Evolutionary conservation across 345 rosid genomes (phyloP).

Genomic region (Eucalyptus albens): DNA sequence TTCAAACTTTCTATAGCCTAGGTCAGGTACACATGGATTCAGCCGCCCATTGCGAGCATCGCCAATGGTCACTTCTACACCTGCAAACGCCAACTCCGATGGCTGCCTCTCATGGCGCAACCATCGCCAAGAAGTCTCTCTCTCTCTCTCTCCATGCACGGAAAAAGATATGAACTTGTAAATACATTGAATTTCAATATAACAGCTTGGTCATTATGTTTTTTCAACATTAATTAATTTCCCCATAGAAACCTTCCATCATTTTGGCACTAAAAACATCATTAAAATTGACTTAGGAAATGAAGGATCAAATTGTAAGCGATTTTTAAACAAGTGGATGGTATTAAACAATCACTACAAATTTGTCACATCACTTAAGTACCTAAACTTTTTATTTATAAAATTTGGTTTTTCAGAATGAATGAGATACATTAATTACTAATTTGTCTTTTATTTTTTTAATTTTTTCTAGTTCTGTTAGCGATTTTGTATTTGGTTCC

Average conservation of each 20-base stretch:
- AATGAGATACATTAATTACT: background rate
- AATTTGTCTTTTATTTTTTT: too few relatives aligned
- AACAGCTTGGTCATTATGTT: background rate
- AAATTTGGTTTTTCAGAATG: background rate
- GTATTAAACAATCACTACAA: too few relatives aligned
- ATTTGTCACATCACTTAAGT: background rate
- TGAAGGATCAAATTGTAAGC: too few relatives aligned
- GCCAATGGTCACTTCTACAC: background rate
- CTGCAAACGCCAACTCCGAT: background rate
- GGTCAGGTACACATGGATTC: background rate
- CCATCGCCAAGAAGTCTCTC: background rate
- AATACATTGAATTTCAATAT: background rate
- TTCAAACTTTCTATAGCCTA: background rate
- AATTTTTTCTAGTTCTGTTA: accelerated
- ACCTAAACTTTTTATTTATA: too few relatives aligned
- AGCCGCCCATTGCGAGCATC: background rate
- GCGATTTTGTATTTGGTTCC: background rate
- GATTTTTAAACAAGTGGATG: too few relatives aligned
- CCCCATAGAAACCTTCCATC: background rate
- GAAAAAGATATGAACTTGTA: background rate
- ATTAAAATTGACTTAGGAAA: too few relatives aligned
- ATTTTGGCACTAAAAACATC: background rate
- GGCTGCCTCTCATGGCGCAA: background rate
- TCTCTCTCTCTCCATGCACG: background rate
- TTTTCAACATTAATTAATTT: too few relatives aligned